Evolutionary conservation across 2,329 filamentous ascomycete species (phyloP).

Genomic region (Colletotrichum eleusines): DNA sequence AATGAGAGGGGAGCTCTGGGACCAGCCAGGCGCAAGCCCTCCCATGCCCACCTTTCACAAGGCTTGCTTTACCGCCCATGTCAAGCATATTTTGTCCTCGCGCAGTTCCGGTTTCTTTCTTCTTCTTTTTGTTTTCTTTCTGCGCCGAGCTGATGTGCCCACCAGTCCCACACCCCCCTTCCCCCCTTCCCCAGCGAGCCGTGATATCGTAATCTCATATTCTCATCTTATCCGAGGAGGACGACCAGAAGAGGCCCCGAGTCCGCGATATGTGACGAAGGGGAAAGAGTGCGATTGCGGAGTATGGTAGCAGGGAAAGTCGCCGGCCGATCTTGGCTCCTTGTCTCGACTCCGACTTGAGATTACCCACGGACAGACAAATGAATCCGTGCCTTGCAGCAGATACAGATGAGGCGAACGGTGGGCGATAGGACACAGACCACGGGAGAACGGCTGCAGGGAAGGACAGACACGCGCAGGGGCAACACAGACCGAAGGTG

Average conservation of each 20-base stretch:
- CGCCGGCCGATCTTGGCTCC: constrained; percentile 24
- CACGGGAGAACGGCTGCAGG: constrained; percentile 42
- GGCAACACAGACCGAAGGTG: constrained; percentile 37
- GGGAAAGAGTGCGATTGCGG: constrained; percentile 23
- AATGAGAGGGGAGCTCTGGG: neutral
- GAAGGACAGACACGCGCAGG: constrained; percentile 41
- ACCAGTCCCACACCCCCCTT: constrained; percentile 40
- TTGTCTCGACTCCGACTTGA: constrained; percentile 20
- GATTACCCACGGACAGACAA: constrained; percentile 13
- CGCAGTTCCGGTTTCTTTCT: constrained; percentile 14
- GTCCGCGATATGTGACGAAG: constrained; percentile 35
- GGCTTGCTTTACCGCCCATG: constrained; percentile 54
- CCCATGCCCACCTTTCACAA: constrained; percentile 52
- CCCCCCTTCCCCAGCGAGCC: constrained; percentile 35
- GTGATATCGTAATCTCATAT: constrained; percentile 39
- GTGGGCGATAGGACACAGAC: constrained; percentile 39
- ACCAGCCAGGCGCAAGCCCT: constrained; percentile 35
- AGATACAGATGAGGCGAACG: constrained; percentile 39
- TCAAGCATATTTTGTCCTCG: constrained; percentile 39
- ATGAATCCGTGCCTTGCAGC: constrained; percentile 39
- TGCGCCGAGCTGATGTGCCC: constrained; percentile 6
- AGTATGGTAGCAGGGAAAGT: constrained; percentile 22
- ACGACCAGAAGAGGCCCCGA: constrained; percentile 7
- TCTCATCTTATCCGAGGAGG: constrained; percentile 28
- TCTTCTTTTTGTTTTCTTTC: constrained; percentile 7